Evolutionary conservation across 2,329 filamentous ascomycete species (phyloP), one percentile per base, ranked within the genome.

Genomic region (Calonectria hawksworthii): DNA sequence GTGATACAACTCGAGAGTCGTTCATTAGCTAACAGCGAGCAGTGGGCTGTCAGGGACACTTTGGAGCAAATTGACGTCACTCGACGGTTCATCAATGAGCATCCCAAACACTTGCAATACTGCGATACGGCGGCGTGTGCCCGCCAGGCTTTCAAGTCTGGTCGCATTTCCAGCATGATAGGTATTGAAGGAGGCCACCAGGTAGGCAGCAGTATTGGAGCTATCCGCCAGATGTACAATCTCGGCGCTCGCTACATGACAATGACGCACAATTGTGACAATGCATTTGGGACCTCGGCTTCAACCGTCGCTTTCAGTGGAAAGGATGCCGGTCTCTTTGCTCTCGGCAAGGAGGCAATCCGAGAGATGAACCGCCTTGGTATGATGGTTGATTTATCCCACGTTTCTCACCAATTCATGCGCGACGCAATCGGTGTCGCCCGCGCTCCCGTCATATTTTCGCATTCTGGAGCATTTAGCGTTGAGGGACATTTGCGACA

Each of bases 171-270:
- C 0, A 84, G 82, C 63, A 85, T 85, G 77, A 81, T 86, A 56
- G 85, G 85, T 0, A 82, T 85, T 16, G 85, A 86, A 76, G 85
- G 84, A 21, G 73, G 78, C 6, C 85, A 86, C 70, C 83, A 85
- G 75, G 77, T 84, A 2, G 85, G 84, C 0, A 81, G 82, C 10
- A 82, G 79, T 61, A 82, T 85, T 32, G 83, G 82, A 1, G 81
- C 80, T 21, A 82, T 86, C 28, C 81, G 85, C 9, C 83, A 84
- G 68, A 81, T 83, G 73, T 82, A 83, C 69, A 70, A 82, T 28
- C 79, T 87, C 3, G 86, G 85, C 11, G 84, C 82, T 3, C 81
- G 85, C 26, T 87, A 87, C 67, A 83, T 85, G 52, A 85, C 84
- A 1, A 75, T 83, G 8, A 84, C 83, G 21, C 83, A 85, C 69